phyloP scores from a whole-genome alignment of 495 filamentous ascomycete species.

The Xylaria curta region DNA sequence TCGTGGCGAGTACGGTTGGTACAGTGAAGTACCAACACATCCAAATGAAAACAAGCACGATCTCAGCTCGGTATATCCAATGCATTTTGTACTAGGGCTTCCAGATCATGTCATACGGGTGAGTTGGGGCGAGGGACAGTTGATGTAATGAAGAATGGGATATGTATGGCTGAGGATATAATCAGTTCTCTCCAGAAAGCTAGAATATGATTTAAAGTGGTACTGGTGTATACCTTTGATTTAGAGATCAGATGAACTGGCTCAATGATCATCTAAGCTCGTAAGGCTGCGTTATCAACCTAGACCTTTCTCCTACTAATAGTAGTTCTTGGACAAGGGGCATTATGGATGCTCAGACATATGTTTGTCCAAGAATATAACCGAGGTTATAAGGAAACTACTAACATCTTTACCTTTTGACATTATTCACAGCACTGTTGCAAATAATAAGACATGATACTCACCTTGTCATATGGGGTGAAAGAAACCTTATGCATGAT shows the following conservation, averaged over 20 bases:
- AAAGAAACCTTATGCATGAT: neutral
- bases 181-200: neutral
- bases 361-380: neutral
- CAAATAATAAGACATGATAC: neutral
- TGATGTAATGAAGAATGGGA: neutral
- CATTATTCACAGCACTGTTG: neutral
- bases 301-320: neutral
- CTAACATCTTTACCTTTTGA: neutral
- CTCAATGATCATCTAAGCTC: neutral
- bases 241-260: no score
- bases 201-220: neutral
- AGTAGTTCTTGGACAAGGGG: neutral
- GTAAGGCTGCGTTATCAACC: neutral
- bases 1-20: no score
- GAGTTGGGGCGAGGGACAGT: neutral
- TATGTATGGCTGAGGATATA: neutral
- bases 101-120: neutral
- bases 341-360: neutral
- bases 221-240: neutral
- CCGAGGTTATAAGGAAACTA: neutral
- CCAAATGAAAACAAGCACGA: neutral
- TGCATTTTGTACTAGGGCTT: neutral
- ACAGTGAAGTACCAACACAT: neutral
- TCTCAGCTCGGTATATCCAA: neutral
- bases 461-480: neutral